Percentiles rank a stretch among this genome's conserved stretches.
phyloP scores from a whole-genome alignment of 2,329 filamentous ascomycete genomes.

The Cladophialophora carrionii region DNA sequence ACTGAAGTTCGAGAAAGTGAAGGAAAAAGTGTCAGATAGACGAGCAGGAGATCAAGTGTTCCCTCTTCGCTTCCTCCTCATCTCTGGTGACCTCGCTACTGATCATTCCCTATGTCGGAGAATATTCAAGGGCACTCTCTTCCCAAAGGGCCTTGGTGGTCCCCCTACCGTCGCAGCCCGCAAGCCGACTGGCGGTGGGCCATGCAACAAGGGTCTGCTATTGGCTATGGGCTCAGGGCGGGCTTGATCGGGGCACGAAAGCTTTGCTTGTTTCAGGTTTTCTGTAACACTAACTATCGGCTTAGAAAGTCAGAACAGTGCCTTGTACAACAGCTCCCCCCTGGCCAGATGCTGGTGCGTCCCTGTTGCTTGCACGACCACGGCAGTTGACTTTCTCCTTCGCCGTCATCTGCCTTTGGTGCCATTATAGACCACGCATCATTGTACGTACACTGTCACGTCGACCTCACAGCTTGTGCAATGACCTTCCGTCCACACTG shows the following conservation, averaged over 20 bases:
- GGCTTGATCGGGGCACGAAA: slow-evolving; percentile 4
- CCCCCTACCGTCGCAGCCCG: background rate
- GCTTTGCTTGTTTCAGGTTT: slow-evolving; percentile 28
- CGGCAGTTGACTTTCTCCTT: slow-evolving; percentile 3
- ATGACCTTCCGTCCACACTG: slow-evolving; percentile 27
- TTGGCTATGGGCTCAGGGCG: slow-evolving; percentile 4
- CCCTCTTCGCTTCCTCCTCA: slow-evolving; percentile 12
- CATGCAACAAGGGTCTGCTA: background rate
- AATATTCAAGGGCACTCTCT: slow-evolving; percentile 24
- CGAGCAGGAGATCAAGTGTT: slow-evolving; percentile 17
- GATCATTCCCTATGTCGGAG: slow-evolving; percentile 4
- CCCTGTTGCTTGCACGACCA: background rate
- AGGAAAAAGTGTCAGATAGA: slow-evolving; percentile 16
- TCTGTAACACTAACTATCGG: slow-evolving; percentile 27
- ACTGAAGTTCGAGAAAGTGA: slow-evolving; percentile 13
- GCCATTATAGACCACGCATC: background rate
- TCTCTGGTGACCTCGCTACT: slow-evolving; percentile 10
- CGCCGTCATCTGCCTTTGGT: background rate
- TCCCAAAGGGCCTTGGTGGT: background rate
- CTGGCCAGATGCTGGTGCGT: background rate
- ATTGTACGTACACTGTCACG: slow-evolving; percentile 26
- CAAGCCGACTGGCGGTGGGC: background rate
- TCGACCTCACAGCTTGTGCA: slow-evolving; percentile 25
- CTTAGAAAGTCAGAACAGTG: background rate
- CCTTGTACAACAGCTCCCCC: background rate